Percentiles rank a stretch among this genome's conserved stretches.
phyloP scores from a whole-genome alignment of 2,329 filamentous ascomycete genomes.

The Claviceps sp. region DNA sequence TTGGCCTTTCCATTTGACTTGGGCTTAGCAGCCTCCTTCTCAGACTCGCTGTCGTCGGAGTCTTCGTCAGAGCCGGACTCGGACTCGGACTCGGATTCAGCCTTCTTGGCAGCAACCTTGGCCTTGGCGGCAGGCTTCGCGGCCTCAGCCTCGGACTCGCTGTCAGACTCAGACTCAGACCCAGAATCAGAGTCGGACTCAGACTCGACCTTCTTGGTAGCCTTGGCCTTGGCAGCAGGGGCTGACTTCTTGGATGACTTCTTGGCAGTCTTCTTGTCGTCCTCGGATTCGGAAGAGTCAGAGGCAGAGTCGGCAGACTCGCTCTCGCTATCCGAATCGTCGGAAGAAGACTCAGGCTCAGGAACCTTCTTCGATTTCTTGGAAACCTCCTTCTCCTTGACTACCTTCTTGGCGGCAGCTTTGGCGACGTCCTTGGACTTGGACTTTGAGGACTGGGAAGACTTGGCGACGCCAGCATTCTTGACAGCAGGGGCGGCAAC shows the following conservation, averaged over 20 bases:
- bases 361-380: constrained; percentile 37
- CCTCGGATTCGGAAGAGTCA: constrained; percentile 21
- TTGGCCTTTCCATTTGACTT: constrained; percentile 8
- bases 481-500: constrained; percentile 47
- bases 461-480: constrained; percentile 54
- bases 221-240: constrained; percentile 10
- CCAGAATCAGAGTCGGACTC: constrained; percentile 7
- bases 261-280: constrained; percentile 18
- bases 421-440: constrained; percentile 58
- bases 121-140: constrained; percentile 10
- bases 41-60: constrained; percentile 26
- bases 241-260: constrained; percentile 12
- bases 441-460: constrained; percentile 48
- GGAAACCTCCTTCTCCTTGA: constrained; percentile 28
- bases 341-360: constrained; percentile 28
- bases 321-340: constrained; percentile 23
- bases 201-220: constrained; percentile 14
- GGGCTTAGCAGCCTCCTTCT: constrained; percentile 20
- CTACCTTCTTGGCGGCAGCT: constrained; percentile 38
- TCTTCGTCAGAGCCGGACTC: constrained; percentile 22
- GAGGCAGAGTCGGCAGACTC: constrained; percentile 14
- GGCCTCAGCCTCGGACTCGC: constrained; percentile 25
- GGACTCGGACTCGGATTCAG: constrained; percentile 19
- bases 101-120: constrained; percentile 12
- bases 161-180: constrained; percentile 26